Conservation (phyloP, 1,284 basidiomycete species). For the Agaricales sp. region DNA sequence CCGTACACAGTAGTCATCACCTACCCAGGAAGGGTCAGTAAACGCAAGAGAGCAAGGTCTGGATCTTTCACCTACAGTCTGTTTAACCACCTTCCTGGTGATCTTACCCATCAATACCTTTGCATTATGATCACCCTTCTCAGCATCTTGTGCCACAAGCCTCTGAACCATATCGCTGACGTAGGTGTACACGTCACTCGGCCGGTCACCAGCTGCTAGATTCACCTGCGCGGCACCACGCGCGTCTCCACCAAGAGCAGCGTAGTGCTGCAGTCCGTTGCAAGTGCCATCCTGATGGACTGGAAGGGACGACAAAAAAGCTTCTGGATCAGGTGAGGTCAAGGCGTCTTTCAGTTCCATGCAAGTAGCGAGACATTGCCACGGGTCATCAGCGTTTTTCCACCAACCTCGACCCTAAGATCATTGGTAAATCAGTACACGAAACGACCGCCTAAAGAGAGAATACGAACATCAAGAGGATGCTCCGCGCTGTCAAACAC, state of each 20-base stretch:
- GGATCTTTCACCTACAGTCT: conserved; percentile 67
- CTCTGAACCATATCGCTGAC: conserved; percentile 80
- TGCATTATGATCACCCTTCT: conserved; percentile 48
- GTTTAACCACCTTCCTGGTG: conserved; percentile 94
- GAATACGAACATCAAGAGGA: conserved; percentile 60
- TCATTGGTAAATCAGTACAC: conserved; percentile 1
- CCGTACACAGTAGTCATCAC: conserved; percentile 99
- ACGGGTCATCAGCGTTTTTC: conserved; percentile 89
- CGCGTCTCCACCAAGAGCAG: conserved; percentile 90
- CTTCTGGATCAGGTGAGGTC: conserved; percentile 61
- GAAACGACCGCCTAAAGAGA: not conserved
- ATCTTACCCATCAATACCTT: conserved; percentile 70
- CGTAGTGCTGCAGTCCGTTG: conserved; percentile 98
- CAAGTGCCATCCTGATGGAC: conserved; percentile 99
- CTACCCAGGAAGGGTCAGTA: conserved; percentile 20
- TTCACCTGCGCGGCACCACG: conserved; percentile 92
- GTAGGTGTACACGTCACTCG: conserved; percentile 93
- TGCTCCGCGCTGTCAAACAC: conserved; percentile 79
- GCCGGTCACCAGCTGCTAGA: conserved; percentile 75
- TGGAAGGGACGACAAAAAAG: conserved; percentile 72
- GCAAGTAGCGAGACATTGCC: conserved; percentile 94
- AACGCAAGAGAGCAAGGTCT: not conserved
- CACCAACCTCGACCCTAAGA: conserved; percentile 73
- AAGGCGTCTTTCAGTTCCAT: conserved; percentile 79
- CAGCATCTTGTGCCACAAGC: conserved; percentile 30